Evolutionary conservation across 768 basidiomycete genomes (phyloP), one percentile per base, ranked within the genome.

Genomic region (Boletus tomentosulus): DNA sequence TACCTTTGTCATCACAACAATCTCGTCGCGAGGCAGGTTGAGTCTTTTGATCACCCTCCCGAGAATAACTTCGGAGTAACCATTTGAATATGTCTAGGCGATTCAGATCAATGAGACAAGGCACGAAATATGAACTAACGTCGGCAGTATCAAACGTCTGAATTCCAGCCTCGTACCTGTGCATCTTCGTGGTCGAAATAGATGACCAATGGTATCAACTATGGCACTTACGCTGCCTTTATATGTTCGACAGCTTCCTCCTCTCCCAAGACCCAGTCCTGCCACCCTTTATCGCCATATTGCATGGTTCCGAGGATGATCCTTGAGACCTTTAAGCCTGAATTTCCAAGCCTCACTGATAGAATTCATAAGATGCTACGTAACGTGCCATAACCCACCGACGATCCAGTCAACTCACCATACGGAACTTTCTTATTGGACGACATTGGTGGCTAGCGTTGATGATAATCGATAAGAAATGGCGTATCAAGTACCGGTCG

Each of bases 1-100:
- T 38, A 81, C 82, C 72, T 92, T 91, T 51, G 89, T 89, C 75
- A 91, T 78, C 15, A 92, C 79, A 16, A 92, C 88, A 43, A 90
- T 82, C 58, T 85, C 81, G 13, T 86, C 84, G 2, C 89, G 80
- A n/a, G 87, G 86, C 12, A 88, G 73, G 22, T 82, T 66, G 57
- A 80, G 76, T 56, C 81, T 62, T 61, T 85, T 86, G 71, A 92
- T 83, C 3, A 82, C 86, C 59, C 86, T 84, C 11, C 88, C 88
- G 19, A 89, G 73, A 48, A 89, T 76, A 43, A 78, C 62, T 64
- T 91, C 89, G 0, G 83, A 85, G 6, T 72, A 67, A 2, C 86
- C 86, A 57, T 86, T 82, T 1, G 82, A 85, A 62, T 88, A 89
- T 0, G 78, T 73, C 83, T 85, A 51, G 33, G 24, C 0, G 10